Conservation (phyloP, 768 basidiomycete species). For the Lactifluus pinguis region DNA sequence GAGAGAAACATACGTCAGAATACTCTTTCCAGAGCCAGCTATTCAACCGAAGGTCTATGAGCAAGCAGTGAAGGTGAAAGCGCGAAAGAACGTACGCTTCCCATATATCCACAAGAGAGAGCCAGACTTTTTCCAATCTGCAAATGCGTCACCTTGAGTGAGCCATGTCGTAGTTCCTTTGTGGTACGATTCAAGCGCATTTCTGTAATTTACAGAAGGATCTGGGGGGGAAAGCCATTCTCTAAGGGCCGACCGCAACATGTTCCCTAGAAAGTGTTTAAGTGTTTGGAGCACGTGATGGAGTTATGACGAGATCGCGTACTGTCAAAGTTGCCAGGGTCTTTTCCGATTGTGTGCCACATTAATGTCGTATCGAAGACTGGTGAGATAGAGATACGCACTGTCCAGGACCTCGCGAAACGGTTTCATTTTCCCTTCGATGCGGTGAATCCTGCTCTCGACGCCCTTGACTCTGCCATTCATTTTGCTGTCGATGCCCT, state of each 20-base stretch:
- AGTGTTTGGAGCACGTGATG: neutral
- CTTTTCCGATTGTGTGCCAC: neutral
- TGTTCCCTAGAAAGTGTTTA: neutral
- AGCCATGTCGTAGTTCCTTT: neutral
- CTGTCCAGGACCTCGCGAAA: no score
- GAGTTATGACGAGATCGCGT: neutral
- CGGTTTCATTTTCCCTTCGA: neutral
- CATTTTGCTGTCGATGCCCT: neutral
- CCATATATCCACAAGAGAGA: neutral
- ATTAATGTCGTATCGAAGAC: neutral
- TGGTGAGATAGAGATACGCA: no score
- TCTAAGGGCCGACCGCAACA: neutral
- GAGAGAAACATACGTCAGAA: neutral
- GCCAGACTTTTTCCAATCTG: neutral
- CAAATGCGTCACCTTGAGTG: neutral
- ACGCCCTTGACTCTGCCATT: neutral
- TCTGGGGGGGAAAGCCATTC: neutral
- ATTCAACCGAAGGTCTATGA: neutral
- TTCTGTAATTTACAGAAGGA: neutral
- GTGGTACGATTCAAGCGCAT: neutral
- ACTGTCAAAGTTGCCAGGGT: neutral
- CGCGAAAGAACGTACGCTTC: neutral
- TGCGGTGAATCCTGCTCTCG: neutral
- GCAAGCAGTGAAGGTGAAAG: neutral
- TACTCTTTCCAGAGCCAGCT: slow-evolving; percentile 5